Conservation (phyloP, 768 basidiomycete genomes). For the Auricularia cornea region DNA sequence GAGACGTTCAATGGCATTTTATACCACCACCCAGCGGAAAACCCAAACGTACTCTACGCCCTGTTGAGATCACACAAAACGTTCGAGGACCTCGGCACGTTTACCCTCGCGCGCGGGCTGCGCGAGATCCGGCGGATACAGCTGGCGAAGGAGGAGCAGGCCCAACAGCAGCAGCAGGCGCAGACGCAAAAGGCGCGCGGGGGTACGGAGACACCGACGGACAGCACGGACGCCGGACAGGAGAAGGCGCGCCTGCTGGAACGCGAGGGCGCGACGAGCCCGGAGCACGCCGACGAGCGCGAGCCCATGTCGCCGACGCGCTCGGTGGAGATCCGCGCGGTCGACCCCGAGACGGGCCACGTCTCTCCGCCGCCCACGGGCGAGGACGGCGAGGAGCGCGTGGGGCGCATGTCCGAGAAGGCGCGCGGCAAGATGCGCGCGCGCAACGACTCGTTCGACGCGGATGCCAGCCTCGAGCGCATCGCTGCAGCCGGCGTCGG, state of each 20-base stretch:
- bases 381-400: not conserved
- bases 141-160: slow-evolving; percentile 61
- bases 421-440: slow-evolving; percentile 87
- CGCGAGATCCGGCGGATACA: slow-evolving; percentile 74
- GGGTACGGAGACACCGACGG: slow-evolving; percentile 25
- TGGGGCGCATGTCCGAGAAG: slow-evolving; percentile 58
- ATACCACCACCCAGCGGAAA: slow-evolving; percentile 59
- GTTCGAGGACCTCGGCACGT: slow-evolving; percentile 87
- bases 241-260: slow-evolving; percentile 65
- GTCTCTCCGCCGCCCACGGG: not conserved
- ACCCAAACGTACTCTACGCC: slow-evolving; percentile 81
- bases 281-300: not conserved
- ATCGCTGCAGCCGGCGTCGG: slow-evolving; percentile 66
- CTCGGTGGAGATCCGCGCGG: not conserved
- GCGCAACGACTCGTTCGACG: slow-evolving; percentile 47
- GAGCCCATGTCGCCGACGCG: not conserved
- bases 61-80: slow-evolving; percentile 74
- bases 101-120: slow-evolving; percentile 79
- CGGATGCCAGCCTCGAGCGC: slow-evolving; percentile 49
- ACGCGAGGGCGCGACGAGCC: slow-evolving; percentile 33
- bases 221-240: slow-evolving; percentile 31
- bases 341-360: not conserved
- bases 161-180: slow-evolving; percentile 63
- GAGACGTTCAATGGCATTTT: slow-evolving; percentile 88
- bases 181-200: slow-evolving; percentile 29